Evolutionary conservation across 768 basidiomycete genomes (phyloP), one percentile per base, ranked within the genome.

Genomic region (Leccinum barrowsii): DNA sequence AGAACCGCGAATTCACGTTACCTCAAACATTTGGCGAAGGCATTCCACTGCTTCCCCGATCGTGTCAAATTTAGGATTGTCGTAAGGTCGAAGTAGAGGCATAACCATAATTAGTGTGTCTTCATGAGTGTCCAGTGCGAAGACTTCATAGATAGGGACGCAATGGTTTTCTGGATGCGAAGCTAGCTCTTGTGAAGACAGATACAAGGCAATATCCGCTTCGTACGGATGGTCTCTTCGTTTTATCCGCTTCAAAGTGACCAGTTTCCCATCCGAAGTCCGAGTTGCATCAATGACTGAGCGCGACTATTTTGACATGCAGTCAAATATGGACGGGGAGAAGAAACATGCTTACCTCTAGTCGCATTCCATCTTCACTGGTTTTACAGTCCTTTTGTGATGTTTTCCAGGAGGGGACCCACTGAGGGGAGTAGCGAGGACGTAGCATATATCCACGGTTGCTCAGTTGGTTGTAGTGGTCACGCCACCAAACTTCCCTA

Each of bases 1-100:
- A 22, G 7, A 28, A 0, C 2, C 19, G 46, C 12, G 1, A 10
- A 54, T 13, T 46, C 28, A 54, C 1, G 1, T 46, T 30, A 72
- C 73, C 63, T 72, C 73, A 17, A 75, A 67, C 3, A 70, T 32
- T 30, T 76, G 72, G 3, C 63, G 58, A 52, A 75, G 61, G 34
- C 70, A 72, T 7, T 71, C 70, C 21, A 57, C 26, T 0, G 8
- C 60, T 30, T 61, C 42, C 0, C 42, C 42, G 4, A 44, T 44
- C 1, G 42, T 44, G n/a, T 44, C 42, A 44, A 75, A 75, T 7
- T 15, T 59, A 19, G 67, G 67, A 10, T 62, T 35, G 8, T 63
- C 52, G 52, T 62, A 70, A 4, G 22, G 19, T 56, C 76, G 66
- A 8, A 78, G 66, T 1, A 74, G 57, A 2, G 77, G 78, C 70